Evolutionary conservation across 2,329 filamentous ascomycete species (phyloP), one percentile per base, ranked within the genome.

Genomic region (Fusarium xyrophilum): DNA sequence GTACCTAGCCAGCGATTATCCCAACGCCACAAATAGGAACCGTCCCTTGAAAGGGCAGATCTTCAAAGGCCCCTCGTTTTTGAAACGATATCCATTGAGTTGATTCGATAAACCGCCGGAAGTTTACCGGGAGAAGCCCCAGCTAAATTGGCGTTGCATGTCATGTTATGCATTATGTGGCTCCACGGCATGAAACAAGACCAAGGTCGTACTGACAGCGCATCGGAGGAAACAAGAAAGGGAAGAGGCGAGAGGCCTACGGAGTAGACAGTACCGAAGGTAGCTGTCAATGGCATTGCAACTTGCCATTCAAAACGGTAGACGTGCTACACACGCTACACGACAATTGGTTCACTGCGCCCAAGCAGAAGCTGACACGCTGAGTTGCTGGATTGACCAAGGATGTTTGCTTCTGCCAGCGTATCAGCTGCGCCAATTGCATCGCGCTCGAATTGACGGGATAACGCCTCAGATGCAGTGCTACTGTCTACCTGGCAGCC

Each of bases 121-220:
- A 51, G 54, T 47, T 63, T 63, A 57, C 35, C 63, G 23, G 36
- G 28, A 46, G 42, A 38, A 43, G 43, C 42, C 33, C 42, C 40
- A 56, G 62, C 68, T 63, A 71, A 59, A 74, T 73, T 74, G 60
- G 60, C 61, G 53, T 57, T 60, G 47, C 42, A 61, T 61, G 35
- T 33, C 61, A 46, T 67, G 63, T 68, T 56, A 73, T 73, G 71
- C 70, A 71, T 57, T 44, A n/a, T 43, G 48, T 73, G 68, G 71
- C 63, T 67, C 71, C 71, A 70, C 70, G 68, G 58, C 70, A 73
- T 73, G 54, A 59, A 66, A 63, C 58, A 48, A 46, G 42, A 51
- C 46, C 54, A 44, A 65, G 54, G 69, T 73, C 44, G 63, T 63
- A 73, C 71, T 71, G 71, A 73, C 71, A 73, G 68, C 71, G 64